These are phyloP conservation scores for Fusarium sp. DNA, from an alignment of 2,329 filamentous ascomycete species.

Conservation along the genomic window DNA sequence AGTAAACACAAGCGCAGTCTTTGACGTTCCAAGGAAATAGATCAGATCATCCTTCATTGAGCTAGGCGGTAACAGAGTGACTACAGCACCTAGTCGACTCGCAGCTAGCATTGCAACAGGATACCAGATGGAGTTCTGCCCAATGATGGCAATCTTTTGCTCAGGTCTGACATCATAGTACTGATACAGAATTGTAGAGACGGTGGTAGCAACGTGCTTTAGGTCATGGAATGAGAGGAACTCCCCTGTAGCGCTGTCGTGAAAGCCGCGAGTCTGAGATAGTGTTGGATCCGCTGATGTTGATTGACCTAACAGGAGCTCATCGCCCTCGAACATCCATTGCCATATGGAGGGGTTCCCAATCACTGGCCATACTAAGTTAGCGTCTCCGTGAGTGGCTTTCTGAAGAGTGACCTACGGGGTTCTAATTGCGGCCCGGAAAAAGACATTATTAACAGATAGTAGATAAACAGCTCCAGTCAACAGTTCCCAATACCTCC, in stretches of 20 bases:
- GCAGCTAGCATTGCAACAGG: not conserved
- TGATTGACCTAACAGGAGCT: not conserved
- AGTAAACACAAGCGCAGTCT: not conserved
- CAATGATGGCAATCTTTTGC: not conserved
- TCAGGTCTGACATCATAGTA: not conserved
- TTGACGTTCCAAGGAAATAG: not conserved
- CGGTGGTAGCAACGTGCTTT: not conserved
- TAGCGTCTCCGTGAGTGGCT: not conserved
- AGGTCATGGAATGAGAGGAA: not conserved
- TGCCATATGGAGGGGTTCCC: not conserved
- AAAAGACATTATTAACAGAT: not conserved
- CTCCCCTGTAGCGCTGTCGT: not conserved
- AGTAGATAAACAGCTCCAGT: not conserved
- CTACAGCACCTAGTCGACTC: not conserved
- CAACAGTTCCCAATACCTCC: not conserved
- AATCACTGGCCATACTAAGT: rapidly evolving
- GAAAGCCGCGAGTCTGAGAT: not conserved
- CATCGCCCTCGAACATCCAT: not conserved
- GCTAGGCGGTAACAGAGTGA: not conserved
- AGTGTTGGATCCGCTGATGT: not conserved
- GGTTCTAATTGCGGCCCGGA: not conserved
- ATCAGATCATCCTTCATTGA: not conserved
- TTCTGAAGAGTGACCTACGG: not conserved
- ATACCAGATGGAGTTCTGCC: conserved; percentile 3
- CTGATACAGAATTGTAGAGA: not conserved